Conservation (phyloP, 345 rosid genomes). For the Linum lewisii region DNA sequence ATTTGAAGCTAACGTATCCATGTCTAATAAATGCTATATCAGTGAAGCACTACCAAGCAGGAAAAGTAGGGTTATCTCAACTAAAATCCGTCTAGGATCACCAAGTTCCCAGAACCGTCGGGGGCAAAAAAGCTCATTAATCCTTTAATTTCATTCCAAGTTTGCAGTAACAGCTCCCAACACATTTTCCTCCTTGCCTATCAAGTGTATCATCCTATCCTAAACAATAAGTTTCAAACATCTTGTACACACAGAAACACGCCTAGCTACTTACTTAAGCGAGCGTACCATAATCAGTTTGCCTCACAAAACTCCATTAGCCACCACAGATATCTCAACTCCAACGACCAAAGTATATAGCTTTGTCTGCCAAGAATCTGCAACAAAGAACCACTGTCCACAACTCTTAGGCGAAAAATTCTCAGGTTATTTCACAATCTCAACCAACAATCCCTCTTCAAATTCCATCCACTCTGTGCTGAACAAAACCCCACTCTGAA, state of each 20-base stretch:
- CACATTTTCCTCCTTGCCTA: background rate
- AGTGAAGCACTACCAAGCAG: too few species aligned
- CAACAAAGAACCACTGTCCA: background rate
- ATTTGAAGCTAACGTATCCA: too few species aligned
- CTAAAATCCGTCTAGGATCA: background rate
- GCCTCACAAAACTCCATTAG: conserved; percentile 12
- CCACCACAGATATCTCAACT: conserved; percentile 8
- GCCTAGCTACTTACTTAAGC: conserved; percentile 9
- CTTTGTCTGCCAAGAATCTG: background rate
- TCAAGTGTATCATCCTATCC: background rate
- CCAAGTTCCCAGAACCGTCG: background rate
- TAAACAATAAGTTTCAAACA: conserved; percentile 8
- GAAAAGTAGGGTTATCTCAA: too few species aligned
- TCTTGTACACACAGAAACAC: conserved; percentile 1
- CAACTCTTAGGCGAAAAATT: background rate
- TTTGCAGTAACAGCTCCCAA: background rate
- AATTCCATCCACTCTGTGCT: conserved; percentile 23
- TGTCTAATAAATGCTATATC: too few species aligned
- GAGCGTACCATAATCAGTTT: conserved; percentile 12
- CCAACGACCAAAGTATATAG: conserved; percentile 9
- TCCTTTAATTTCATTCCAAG: background rate
- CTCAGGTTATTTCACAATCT: conserved; percentile 19
- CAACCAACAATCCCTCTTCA: conserved; percentile 29
- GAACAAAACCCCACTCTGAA: too few species aligned
- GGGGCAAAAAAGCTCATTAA: background rate